A percentile compares a stretch with the other conserved stretches of the same genome.
Conservation (phyloP, 129 eudicot genomes). For the Helichrysum umbraculigerum region DNA sequence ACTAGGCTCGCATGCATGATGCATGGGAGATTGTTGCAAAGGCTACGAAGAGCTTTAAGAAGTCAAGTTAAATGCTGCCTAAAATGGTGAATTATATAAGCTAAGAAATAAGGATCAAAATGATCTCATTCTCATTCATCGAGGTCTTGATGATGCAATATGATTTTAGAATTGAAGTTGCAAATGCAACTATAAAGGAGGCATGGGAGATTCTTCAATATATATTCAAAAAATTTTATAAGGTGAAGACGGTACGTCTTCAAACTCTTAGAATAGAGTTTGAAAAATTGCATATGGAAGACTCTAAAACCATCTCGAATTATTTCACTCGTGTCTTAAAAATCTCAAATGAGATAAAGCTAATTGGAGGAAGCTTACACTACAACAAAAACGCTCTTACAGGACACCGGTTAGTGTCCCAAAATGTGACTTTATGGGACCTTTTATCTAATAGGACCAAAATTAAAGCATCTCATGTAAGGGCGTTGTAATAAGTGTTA, state of each 20-base stretch:
- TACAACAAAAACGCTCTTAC: no score
- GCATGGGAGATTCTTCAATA: slow-evolving; percentile 1
- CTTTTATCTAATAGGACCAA: no score
- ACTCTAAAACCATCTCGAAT: background rate
- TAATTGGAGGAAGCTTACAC: no score
- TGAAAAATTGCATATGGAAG: slow-evolving; percentile 7
- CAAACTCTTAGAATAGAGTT: slow-evolving; percentile 16
- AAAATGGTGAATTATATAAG: slow-evolving; percentile 3
- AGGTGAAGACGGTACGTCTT: slow-evolving; percentile 4
- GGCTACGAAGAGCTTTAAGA: background rate
- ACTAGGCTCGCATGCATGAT: background rate
- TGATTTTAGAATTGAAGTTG: slow-evolving; percentile 1
- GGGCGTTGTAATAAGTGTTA: no score
- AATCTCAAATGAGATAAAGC: no score
- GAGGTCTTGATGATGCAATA: slow-evolving; percentile 2
- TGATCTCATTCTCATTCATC: no score
- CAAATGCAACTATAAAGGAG: slow-evolving; percentile 16
- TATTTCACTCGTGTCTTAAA: no score
- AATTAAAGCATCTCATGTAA: no score
- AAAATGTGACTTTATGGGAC: no score
- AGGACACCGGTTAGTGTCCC: no score
- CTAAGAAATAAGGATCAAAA: slow-evolving; percentile 10
- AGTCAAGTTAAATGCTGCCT: background rate
- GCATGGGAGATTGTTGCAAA: slow-evolving; percentile 14
- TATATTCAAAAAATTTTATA: background rate